These are phyloP conservation scores for Adansonia grandidieri DNA, from an alignment of 441 rosid species.

Conservation along the genomic window DNA sequence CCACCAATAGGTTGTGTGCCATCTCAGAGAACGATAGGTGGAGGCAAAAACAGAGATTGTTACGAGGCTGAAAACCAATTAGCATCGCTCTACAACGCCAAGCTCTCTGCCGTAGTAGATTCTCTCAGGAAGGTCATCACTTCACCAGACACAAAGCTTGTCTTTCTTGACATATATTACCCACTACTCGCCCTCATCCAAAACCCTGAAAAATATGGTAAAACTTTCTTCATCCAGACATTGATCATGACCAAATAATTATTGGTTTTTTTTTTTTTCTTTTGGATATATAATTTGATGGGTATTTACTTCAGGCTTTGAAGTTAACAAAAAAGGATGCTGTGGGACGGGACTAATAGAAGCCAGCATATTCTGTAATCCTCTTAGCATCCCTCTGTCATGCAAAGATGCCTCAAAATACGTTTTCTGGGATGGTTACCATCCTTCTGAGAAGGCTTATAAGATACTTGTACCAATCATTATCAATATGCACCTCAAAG, in stretches of 20 bases:
- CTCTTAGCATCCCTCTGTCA: constrained; percentile 29
- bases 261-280: background rate
- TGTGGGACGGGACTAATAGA: constrained; percentile 59
- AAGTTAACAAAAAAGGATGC: constrained; percentile 57
- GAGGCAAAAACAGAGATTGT: constrained; percentile 55
- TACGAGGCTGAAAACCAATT: constrained; percentile 42
- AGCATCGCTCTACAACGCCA: constrained; percentile 49
- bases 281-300: background rate
- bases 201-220: constrained; percentile 49
- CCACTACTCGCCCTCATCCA: constrained; percentile 42
- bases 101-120: constrained; percentile 42
- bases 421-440: constrained; percentile 74
- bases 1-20: constrained; percentile 72
- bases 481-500: background rate
- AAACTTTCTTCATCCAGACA: background rate
- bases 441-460: constrained; percentile 72
- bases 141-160: constrained; percentile 29
- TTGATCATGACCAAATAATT: background rate
- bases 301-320: constrained; percentile 56
- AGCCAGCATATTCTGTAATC: constrained; percentile 46
- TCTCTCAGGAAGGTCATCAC: constrained; percentile 29
- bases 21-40: constrained; percentile 55
- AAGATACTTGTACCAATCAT: constrained; percentile 21
- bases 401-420: constrained; percentile 57
- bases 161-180: constrained; percentile 40